Base-by-base conservation (phyloP, 2,329 filamentous ascomycete genomes). In the Ceratocystis papillata region DNA sequence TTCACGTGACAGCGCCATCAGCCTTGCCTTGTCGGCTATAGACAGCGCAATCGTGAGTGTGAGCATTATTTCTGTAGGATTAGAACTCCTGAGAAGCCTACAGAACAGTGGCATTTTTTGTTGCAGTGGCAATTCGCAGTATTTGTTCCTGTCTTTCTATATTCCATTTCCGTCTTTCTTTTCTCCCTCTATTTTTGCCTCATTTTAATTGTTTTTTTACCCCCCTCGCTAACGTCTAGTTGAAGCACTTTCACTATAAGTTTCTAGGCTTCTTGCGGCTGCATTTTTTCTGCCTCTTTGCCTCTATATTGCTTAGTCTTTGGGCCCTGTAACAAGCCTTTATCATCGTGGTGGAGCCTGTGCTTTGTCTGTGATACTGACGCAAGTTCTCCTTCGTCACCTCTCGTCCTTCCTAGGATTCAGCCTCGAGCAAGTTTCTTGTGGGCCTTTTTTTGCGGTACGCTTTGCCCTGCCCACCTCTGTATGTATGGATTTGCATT, bases 31-130 rank as follows among this genome's bases (percentile, higher is more conserved):
- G 22, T 25, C 48, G 61, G 44, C 44, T 44, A 15, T 46, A 45
- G 22, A 62, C 41, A 30, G n/a, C 41, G 22, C 15, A 46, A 63
- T 45, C 61, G 41, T 30, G 44, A 62, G 22, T 10, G 22, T 22
- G 37, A 60, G n/a, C 33, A 17, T 50, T 30, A 53, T 53, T 57
- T 46, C 7, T 44, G 22, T 15, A n/a, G 48, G 22, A n/a, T 65
- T 61, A 61, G 55, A 65, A 65, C 50, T 48, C 41, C 5, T 10
- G 50, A 46, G 64, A 65, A 65, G 41, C 25, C 55, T 50, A 20
- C 55, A 65, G 64, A 65, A 65, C 33, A 44, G 22, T 15, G 61
- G 8, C 61, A 15, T 28, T 12, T 12, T 37, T 41, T 41, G 10
- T 0, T 48, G 22, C 12, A 45, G 46, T 30, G 41, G 28, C 22